phyloP scores from a whole-genome alignment of 352 stramenopile genomes.

The Globisporangium sylvaticum region DNA sequence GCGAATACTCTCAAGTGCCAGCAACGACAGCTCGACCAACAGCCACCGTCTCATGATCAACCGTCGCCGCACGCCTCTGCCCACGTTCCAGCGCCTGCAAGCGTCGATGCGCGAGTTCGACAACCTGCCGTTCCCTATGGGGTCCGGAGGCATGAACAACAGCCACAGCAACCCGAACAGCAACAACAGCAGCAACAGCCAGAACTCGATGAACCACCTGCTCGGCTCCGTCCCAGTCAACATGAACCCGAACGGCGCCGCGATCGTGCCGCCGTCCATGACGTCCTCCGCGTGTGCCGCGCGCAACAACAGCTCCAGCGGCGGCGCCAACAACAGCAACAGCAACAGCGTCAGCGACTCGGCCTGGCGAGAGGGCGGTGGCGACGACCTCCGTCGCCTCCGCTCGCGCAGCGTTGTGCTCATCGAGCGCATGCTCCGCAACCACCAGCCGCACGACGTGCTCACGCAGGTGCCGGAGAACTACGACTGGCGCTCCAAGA shows the following conservation, averaged over 20 bases:
- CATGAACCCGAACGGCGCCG: conserved; percentile 10
- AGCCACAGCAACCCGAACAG: conserved; percentile 13
- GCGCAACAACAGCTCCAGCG: not conserved
- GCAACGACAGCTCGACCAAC: not conserved
- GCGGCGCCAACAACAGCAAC: not conserved
- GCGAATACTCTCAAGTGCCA: not conserved
- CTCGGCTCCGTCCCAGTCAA: not conserved
- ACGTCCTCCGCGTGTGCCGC: conserved; percentile 1
- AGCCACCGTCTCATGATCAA: conserved; percentile 43
- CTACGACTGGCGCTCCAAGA: conserved; percentile 60
- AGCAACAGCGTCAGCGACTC: conserved; percentile 3
- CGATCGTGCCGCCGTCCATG: conserved; percentile 5
- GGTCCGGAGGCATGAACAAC: conserved; percentile 13
- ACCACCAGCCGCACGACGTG: conserved; percentile 58
- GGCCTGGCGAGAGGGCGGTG: conserved; percentile 10
- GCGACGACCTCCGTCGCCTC: conserved; percentile 30
- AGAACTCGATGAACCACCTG: conserved; percentile 7
- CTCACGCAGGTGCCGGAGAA: conserved; percentile 64
- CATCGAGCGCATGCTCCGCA: conserved; percentile 60
- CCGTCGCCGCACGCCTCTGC: conserved; percentile 20
- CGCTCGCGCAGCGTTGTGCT: conserved; percentile 47
- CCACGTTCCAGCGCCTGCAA: conserved; percentile 50
- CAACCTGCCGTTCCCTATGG: conserved; percentile 18
- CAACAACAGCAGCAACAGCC: conserved; percentile 8
- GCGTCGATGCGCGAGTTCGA: conserved; percentile 48